Base-by-base conservation (phyloP, 2,329 filamentous ascomycete species). In the Zymoseptoria ardabiliae region DNA sequence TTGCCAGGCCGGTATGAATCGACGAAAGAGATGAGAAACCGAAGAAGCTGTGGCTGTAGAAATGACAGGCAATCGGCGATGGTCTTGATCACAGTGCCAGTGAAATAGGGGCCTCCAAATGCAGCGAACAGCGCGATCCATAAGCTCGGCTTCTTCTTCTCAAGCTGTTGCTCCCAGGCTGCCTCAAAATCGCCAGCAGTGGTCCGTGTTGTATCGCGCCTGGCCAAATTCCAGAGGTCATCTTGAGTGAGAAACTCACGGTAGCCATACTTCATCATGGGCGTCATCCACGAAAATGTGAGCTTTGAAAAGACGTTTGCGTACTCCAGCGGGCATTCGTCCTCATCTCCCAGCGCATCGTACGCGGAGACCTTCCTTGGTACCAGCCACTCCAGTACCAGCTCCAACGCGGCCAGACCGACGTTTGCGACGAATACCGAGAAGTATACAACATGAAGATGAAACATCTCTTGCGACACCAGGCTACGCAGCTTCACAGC, bases 271-370 rank as follows among this genome's bases (percentile, higher is more conserved):
- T 86, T 91, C 94, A 99, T 99, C 83, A 99, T 78, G 0, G 94
- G 92, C 0, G 94, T 97, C 93, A 99, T 97, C 94, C 94, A 99
- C 57, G 89, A 87, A 74, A 99, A 99, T 0, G 93, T 96, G 52
- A 99, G 81, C 55, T 90, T 85, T 3, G 93, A 96, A 76, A 99
- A 99, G 56, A 97, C 81, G 61, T 93, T 91, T 11, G 94, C 92
- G 73, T 96, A 96, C 75, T 97, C 92, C 63, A 90, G 86, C 0
- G 89, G 89, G 58, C 86, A 89, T 74, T 89, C 86, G 65, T 88
- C 83, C 49, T 85, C 84, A 61, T 87, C 84, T 6, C 84, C 85
- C 54, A 89, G 73, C 5, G 84, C 84, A 71, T 88, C 83, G 70
- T 89, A 89, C 52, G 80, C 83, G 66, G 85, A 89, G 60, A 85